A percentile compares a stretch with the other conserved stretches of the same genome.
These are phyloP conservation scores for Anisogramma anomala DNA, from an alignment of 2,329 filamentous ascomycete species.

Conservation along the genomic window DNA sequence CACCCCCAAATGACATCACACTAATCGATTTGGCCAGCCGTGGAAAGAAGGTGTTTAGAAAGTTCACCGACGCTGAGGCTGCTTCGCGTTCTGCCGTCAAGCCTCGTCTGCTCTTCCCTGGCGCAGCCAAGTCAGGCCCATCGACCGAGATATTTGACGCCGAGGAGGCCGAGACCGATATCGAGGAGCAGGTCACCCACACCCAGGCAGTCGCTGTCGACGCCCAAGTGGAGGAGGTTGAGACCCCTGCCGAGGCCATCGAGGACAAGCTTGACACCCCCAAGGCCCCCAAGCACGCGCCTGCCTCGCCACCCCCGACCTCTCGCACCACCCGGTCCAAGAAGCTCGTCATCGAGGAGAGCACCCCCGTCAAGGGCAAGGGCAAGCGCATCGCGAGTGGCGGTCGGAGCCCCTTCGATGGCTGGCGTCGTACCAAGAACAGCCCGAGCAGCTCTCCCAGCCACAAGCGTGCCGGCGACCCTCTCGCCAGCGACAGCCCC, in stretches of 20 bases:
- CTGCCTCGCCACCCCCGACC: conserved; percentile 52
- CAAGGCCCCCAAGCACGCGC: conserved; percentile 42
- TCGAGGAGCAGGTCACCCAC: conserved; percentile 36
- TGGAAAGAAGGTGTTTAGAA: conserved; percentile 67
- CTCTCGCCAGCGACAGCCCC: conserved; percentile 22
- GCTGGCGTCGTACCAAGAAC: conserved; percentile 56
- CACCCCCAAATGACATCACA: not conserved
- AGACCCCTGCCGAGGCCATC: conserved; percentile 17
- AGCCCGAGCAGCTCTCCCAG: conserved; percentile 25
- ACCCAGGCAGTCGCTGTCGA: conserved; percentile 8
- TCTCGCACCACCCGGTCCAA: conserved; percentile 46
- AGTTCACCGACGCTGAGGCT: conserved; percentile 39
- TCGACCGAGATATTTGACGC: conserved; percentile 30
- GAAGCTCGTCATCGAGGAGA: conserved; percentile 35
- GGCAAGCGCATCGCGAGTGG: conserved; percentile 18
- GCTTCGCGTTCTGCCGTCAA: conserved; percentile 34
- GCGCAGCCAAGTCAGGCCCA: conserved; percentile 29
- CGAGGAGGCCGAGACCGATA: conserved; percentile 48
- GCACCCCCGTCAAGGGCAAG: conserved; percentile 30
- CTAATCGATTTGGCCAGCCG: conserved; percentile 40
- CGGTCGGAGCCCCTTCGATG: conserved; percentile 50
- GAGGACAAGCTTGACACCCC: conserved; percentile 36
- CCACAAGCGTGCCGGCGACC: conserved; percentile 33
- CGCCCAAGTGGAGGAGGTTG: conserved; percentile 20
- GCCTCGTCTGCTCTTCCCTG: conserved; percentile 59